Base-by-base conservation (phyloP, 2,329 filamentous ascomycete species). In the Paecilomyces niveus region DNA sequence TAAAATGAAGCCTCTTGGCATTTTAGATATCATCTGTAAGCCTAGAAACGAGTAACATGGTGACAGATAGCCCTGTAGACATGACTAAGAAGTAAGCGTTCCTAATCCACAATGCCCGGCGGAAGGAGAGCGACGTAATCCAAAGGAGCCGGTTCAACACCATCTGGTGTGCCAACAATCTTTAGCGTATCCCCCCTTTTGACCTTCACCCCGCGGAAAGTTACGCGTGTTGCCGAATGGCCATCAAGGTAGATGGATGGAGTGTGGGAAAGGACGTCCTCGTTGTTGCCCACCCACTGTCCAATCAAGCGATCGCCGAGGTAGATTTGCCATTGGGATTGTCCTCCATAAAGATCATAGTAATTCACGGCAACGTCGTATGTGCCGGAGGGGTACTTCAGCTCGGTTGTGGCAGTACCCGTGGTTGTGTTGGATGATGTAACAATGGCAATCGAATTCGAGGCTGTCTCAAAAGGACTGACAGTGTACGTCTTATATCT, bases 281-380 rank as follows among this genome's bases (percentile, higher is more conserved):
- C 84, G n/a, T 78, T 72, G 61, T 89, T 77, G 0, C 85, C 85
- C 24, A 74, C 70, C 86, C 86, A 89, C 10, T 69, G 63, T 0
- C 84, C 85, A 1, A 89, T 63, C 6, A 77, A 67, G 11, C 70
- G 65, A 31, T 82, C 77, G 60, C 83, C 83, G 3, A 89, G 64
- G 54, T 74, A 82, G 1, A 87, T 62, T 59, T 81, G 73, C 68
- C 81, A 89, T 1, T 75, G 73, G 2, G 86, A 78, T 57, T 76
- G 78, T 0, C 87, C 86, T n/a, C 79, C 79, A 29, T 79, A 78
- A 7, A 86, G 59, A 65, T 90, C 85, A 62, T 81, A 89, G 66
- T 89, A 89, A 60, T 87, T 87, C 7, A 89, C 78, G 0, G 82
- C 85, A 2, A 90, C 60, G 63, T 87, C 80, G 62, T 89, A 90